Base-by-base conservation (phyloP, 768 basidiomycete genomes). In the Tylopilus subfusipes region DNA sequence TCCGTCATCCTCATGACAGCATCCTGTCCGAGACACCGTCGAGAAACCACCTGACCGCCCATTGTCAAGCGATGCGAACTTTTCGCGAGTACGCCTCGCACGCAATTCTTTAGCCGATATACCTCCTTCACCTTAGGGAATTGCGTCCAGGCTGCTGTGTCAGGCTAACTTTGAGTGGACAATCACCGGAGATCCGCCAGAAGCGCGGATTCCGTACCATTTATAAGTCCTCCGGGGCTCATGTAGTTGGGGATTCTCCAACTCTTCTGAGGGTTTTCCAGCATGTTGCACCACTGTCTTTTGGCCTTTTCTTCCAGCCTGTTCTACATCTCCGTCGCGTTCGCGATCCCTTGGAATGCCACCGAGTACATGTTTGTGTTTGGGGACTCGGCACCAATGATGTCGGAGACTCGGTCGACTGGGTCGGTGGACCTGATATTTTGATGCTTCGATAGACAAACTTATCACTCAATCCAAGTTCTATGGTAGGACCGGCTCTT, bases 381-480 rank as follows among this genome's bases (percentile, higher is more conserved):
- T 58, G 84, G 84, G 11, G 84, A 85, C 59, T 85, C 82, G 86
- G 86, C 1, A 82, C 88, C 58, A 88, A 88, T 60, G 86, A 87
- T 60, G 77, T 87, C 30, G 53, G 60, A 27, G 55, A 25, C 36
- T 62, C 53, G 9, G 29, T 7, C 11, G 25, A 48, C 44, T 64
- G 56, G 68, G 68, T 66, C 29, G 11, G 54, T 46, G 1, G 19
- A 14, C 22, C 13, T 49, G 38, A 59, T 29, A 14, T 19, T 40
- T 51, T 1, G 7, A 10, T n/a, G 24, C 39, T 36, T 31, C 14
- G 11, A 45, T 12, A 68, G 68, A 58, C 63, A 5, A 68, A 68
- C 48, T n/a, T n/a, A 52, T 66, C 18, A 63, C 56, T 29, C 62
- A 50, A 18, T 50, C 5, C 25, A 44, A 68, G 10, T 66, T 70